Base-by-base conservation (phyloP, 257 asterid species). In the Rubia yunnanensis region DNA sequence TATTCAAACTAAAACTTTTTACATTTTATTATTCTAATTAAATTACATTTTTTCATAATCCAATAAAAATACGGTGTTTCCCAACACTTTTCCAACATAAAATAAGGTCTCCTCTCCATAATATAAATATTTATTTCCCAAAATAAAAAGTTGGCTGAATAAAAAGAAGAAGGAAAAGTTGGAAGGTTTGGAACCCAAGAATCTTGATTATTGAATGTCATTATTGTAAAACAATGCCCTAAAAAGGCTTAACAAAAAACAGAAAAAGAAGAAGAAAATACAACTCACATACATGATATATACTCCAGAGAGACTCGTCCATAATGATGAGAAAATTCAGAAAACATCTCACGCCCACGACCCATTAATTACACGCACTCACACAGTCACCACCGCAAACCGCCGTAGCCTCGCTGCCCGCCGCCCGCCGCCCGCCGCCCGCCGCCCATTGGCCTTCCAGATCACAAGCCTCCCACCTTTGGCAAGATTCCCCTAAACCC, bases 261-360 rank as follows among this genome's bases (percentile, higher is more conserved):
- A 20, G 20, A 32, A 31, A 34, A n/a, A n/a, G 11, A n/a, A 60
- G 15, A 53, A 58, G 39, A 56, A 56, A 56, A 56, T 24, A 28
- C 30, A 57, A 57, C 38, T 10, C 18, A 44, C 52, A 44, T 44
- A 32, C 36, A 32, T 32, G 6, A 14, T 36, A n/a, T n/a, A n/a
- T 14, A 44, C 20, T 44, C 14, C 52, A 44, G 52, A 17, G 52
- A 44, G 52, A 20, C 15, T 62, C 15, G n/a, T 66, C 74, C 66
- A 58, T 60, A 53, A 58, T 59, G 48, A 64, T 32, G 73, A 20
- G 20, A 44, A 44, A 44, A 44, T 72, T 72, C 83, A 46, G 69
- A 81, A 81, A 77, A 81, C 82, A 81, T 78, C 82, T 77, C 24
- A 24, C 41, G 24, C 54, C 57, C 44, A 58, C 28, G 31, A 59